These are phyloP conservation scores for Symbiodinium natans DNA, from an alignment of 73 alveolate genomes.

Conservation along the genomic window DNA sequence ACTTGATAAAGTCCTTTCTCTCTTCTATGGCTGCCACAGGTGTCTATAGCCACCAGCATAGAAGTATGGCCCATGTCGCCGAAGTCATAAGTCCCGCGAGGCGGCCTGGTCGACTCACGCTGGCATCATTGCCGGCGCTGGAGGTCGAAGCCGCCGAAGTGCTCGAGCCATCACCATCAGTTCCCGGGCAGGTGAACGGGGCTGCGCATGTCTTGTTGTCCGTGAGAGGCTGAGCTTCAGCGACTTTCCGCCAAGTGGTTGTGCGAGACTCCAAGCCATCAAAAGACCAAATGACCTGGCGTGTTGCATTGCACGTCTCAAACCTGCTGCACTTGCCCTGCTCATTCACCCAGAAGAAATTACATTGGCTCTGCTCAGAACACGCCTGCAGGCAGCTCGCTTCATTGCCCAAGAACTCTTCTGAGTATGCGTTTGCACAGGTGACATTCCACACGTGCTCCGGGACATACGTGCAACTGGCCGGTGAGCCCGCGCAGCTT, in stretches of 20 bases:
- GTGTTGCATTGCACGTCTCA: background rate
- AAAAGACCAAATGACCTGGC: background rate
- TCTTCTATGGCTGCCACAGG: too few species aligned
- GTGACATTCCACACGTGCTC: conserved; percentile 15
- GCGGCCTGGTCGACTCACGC: too few species aligned
- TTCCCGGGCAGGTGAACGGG: background rate
- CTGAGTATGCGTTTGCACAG: background rate
- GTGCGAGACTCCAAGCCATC: background rate
- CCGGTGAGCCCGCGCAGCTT: background rate
- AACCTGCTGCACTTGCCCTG: conserved; percentile 4
- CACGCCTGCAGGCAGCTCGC: background rate
- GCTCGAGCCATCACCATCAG: too few species aligned
- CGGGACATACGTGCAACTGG: background rate
- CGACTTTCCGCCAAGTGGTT: background rate
- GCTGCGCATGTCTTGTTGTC: background rate
- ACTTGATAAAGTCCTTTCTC: too few species aligned
- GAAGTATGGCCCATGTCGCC: too few species aligned
- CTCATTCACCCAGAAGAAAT: conserved; percentile 17
- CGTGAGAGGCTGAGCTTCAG: background rate
- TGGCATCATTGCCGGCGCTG: too few species aligned
- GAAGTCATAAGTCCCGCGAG: too few species aligned
- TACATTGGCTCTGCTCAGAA: background rate
- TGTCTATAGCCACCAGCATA: too few species aligned
- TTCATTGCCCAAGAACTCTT: background rate
- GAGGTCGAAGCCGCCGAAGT: too few species aligned